Conservation (phyloP, 352 stramenopile species). For the Pythium phragmitis region DNA sequence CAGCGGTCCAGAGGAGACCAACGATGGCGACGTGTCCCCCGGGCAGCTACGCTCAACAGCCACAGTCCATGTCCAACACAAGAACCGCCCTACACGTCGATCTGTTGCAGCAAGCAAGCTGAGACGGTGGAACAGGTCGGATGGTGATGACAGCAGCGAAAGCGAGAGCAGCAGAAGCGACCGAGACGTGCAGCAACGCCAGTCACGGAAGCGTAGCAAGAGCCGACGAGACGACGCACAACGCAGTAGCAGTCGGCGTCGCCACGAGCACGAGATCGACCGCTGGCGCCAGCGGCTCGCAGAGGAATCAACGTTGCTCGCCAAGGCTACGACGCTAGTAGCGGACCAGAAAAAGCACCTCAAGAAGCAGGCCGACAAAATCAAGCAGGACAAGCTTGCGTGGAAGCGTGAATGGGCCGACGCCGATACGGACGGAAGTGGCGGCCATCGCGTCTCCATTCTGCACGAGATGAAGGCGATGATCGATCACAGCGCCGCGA, state of each 20-base stretch:
- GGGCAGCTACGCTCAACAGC: constrained; percentile 9
- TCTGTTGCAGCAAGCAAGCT: neutral
- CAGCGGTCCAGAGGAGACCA: neutral
- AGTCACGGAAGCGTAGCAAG: constrained; percentile 5
- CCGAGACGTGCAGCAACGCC: constrained; percentile 3
- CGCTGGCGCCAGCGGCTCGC: constrained; percentile 45
- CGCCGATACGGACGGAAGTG: neutral
- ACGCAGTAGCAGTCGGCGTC: neutral
- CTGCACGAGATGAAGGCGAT: constrained; percentile 61
- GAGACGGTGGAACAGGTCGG: neutral
- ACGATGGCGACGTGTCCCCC: constrained; percentile 9
- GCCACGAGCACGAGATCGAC: constrained; percentile 15
- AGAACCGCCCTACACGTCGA: neutral
- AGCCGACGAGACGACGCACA: neutral
- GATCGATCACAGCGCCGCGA: constrained; percentile 47
- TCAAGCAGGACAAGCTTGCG: constrained; percentile 50
- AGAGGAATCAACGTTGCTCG: constrained; percentile 46
- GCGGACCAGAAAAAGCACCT: constrained; percentile 49
- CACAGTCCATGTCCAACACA: neutral
- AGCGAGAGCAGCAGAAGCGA: constrained; percentile 2
- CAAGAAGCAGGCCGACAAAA: constrained; percentile 47
- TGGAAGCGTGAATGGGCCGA: constrained; percentile 42
- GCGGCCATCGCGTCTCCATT: constrained; percentile 30
- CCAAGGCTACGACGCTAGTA: constrained; percentile 43
- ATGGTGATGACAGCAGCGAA: neutral